Evolutionary conservation across 148 eudicot genomes (phyloP).

Genomic region (Chenopodium suecicum): DNA sequence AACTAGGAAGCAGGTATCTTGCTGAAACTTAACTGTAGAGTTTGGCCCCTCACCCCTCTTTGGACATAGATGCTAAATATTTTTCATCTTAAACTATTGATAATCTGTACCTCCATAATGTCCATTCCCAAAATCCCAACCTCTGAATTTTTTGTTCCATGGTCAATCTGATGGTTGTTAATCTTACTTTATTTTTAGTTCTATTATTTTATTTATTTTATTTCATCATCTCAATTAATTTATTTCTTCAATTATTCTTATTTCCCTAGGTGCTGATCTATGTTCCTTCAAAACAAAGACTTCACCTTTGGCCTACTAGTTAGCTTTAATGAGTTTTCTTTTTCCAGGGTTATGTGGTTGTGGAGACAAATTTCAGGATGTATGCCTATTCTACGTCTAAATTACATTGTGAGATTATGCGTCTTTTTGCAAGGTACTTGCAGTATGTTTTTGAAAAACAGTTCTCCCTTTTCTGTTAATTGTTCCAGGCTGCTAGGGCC

Average conservation of each 20-base stretch:
- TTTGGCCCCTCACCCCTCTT: neutral
- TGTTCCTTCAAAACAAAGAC: neutral
- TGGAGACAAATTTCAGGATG: slow-evolving; percentile 92
- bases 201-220: neutral
- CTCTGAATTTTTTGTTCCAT: neutral
- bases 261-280: neutral
- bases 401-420: slow-evolving; percentile 88
- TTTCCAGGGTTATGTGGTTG: slow-evolving; percentile 86
- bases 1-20: slow-evolving; percentile 73
- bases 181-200: neutral
- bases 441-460: neutral
- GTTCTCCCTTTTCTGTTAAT: neutral
- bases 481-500: neutral
- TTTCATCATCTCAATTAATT: neutral
- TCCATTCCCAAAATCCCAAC: neutral
- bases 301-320: neutral
- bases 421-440: slow-evolving; percentile 89
- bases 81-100: neutral
- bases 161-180: neutral
- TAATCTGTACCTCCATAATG: neutral
- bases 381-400: slow-evolving; percentile 93
- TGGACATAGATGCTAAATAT: neutral
- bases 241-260: neutral
- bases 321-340: slow-evolving; percentile 2
- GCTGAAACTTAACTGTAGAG: slow-evolving; percentile 1